A percentile compares a stretch with the other conserved stretches of the same genome.
These are phyloP conservation scores for Eucalyptus cloeziana DNA, from an alignment of 345 rosid species.

Conservation along the genomic window DNA sequence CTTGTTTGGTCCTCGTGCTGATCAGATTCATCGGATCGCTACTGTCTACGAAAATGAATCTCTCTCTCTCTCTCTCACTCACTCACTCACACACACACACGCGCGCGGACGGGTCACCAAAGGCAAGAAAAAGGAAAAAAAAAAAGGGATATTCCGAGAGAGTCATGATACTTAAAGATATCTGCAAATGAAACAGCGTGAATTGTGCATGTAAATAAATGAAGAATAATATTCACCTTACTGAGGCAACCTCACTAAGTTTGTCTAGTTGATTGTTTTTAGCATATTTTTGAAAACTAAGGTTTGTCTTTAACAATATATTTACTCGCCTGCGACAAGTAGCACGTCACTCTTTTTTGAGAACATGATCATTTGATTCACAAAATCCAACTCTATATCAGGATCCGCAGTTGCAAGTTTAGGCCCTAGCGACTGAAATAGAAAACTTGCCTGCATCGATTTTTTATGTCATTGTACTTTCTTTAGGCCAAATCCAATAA, in stretches of 20 bases:
- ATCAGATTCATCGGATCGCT: neutral
- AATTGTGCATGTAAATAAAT: neutral
- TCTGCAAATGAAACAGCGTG: neutral
- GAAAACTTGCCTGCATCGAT: neutral
- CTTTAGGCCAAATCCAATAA: neutral
- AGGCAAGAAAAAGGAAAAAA: neutral
- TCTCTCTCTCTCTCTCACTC: neutral
- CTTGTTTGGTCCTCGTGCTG: neutral
- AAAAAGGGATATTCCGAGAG: neutral
- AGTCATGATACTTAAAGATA: fast-evolving
- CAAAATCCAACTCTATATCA: neutral
- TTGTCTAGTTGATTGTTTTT: neutral
- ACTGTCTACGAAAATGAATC: fast-evolving
- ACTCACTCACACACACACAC: neutral
- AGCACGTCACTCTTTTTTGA: neutral
- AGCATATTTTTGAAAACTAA: neutral
- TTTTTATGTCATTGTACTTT: neutral
- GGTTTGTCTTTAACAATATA: neutral
- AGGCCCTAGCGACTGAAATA: neutral
- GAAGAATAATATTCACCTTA: neutral
- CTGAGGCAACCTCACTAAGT: neutral
- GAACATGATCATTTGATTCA: neutral
- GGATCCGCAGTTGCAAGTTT: neutral
- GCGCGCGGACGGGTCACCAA: fast-evolving
- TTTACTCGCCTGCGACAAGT: fast-evolving